Base-by-base conservation (phyloP, 2,329 filamentous ascomycete genomes). In the Sporothrix globosa region DNA sequence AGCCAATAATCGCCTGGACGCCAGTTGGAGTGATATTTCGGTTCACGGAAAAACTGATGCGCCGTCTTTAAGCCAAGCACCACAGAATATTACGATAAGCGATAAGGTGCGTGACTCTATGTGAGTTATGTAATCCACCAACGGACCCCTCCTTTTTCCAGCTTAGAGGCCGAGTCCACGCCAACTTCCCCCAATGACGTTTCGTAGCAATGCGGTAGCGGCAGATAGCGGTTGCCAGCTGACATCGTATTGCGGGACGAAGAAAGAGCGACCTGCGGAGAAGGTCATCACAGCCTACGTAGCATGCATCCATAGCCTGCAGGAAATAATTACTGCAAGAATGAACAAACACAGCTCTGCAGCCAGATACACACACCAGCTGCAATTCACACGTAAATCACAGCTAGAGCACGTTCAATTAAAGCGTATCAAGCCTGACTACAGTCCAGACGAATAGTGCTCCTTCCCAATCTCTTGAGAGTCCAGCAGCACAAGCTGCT, bases 31-130 rank as follows among this genome's bases (percentile, higher is more conserved):
- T 13, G 21, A 34, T 10, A 5, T 10, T 17, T 27, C 48, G 63
- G 70, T 30, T 13, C n/a, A n/a, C 70, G 70, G 70, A 70, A 58
- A 63, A 72, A 68, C 13, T 21, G 5, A 53, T 30, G 9, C 1
- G 30, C 70, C 70, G 70, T 21, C 21, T 2, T 9, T 24, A 44
- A 27, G n/a, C 21, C 27, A 24, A 39, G 39, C 14, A 21, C 21
- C 14, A 21, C 46, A 48, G 46, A 53, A 14, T 54, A 21, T 9
- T 17, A 3, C 10, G 69, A 70, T 68, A 68, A 70, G 53, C n/a
- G 58, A 63, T 44, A 44, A 61, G n/a, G 11, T 13, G 4, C n/a
- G 7, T 14, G 53, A 1, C 34, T 34, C 34, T 9, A 19, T 4
- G 6, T 58, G 52, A 5, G 4, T 63, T 68, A 68, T 34, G 54